A percentile compares a stretch with the other conserved stretches of the same genome.
phyloP scores from a whole-genome alignment of 106 monocot genomes.

The Dactylorhiza incarnata region DNA sequence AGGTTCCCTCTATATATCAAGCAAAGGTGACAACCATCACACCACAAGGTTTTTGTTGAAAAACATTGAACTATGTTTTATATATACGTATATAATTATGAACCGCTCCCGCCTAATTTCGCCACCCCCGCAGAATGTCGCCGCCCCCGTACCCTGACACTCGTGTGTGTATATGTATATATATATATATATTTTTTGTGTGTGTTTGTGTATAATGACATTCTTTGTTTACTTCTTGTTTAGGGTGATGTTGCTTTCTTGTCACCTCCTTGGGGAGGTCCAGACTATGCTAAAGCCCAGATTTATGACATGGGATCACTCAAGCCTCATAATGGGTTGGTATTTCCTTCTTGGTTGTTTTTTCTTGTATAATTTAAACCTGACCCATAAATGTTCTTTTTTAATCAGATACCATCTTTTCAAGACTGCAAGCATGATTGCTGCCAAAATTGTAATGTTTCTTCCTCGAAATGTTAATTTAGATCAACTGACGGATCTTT shows the following conservation, averaged over 20 bases:
- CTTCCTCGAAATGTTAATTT: constrained; percentile 80
- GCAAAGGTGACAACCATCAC: no score
- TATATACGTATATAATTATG: no score
- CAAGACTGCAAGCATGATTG: constrained; percentile 51
- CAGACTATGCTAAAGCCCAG: constrained; percentile 67
- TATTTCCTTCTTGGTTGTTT: background rate
- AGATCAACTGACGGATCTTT: constrained; percentile 73
- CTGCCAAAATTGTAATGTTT: constrained; percentile 82
- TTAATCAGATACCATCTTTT: constrained; percentile 59
- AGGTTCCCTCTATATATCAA: no score
- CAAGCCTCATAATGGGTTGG: constrained; percentile 73
- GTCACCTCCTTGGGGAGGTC: constrained; percentile 99
- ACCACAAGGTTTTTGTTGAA: no score
- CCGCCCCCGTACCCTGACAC: no score
- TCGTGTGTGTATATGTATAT: no score
- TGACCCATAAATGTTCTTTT: constrained; percentile 2
- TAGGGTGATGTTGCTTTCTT: constrained; percentile 74
- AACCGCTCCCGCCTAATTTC: no score
- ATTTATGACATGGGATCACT: constrained; percentile 70
- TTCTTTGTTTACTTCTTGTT: background rate
- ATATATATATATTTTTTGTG: no score
- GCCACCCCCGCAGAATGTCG: no score
- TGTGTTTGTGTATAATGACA: background rate
- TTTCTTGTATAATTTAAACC: background rate
- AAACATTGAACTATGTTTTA: no score